Conservation (phyloP, 2,329 filamentous ascomycete genomes). For the Calonectria montana region DNA sequence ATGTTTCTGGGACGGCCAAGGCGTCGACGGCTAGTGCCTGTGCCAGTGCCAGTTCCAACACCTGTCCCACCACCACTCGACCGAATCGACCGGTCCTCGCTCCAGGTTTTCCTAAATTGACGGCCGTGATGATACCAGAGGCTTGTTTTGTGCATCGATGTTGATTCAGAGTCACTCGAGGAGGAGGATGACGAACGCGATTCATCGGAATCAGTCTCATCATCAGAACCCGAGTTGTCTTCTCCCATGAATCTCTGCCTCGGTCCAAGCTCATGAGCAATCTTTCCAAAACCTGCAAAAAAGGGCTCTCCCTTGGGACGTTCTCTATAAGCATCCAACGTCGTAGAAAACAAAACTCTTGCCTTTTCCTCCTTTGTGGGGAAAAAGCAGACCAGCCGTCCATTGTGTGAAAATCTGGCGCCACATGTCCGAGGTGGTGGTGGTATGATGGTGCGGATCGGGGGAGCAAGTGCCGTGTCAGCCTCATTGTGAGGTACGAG, state of each 20-base stretch:
- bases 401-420: conserved; percentile 71
- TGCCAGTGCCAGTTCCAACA: conserved; percentile 60
- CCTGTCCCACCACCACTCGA: conserved; percentile 71
- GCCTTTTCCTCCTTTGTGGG: conserved; percentile 74
- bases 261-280: conserved; percentile 63
- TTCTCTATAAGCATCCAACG: conserved; percentile 59
- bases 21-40: conserved; percentile 62
- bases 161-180: conserved; percentile 71
- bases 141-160: conserved; percentile 69
- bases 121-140: conserved; percentile 67
- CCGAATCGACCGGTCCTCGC: conserved; percentile 66
- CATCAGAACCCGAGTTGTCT: conserved; percentile 63
- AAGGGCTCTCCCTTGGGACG: conserved; percentile 64
- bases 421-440: conserved; percentile 70
- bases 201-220: conserved; percentile 62
- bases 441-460: conserved; percentile 64
- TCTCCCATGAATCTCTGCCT: conserved; percentile 60
- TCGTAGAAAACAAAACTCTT: conserved; percentile 60
- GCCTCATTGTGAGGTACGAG: conserved; percentile 65
- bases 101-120: conserved; percentile 66
- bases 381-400: conserved; percentile 75
- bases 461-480: conserved; percentile 63
- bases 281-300: conserved; percentile 68
- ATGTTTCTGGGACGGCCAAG: conserved; percentile 71
- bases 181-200: conserved; percentile 62